Evolutionary conservation across 2,329 filamentous ascomycete species (phyloP).

Genomic region (Tricladium varicosporioides): DNA sequence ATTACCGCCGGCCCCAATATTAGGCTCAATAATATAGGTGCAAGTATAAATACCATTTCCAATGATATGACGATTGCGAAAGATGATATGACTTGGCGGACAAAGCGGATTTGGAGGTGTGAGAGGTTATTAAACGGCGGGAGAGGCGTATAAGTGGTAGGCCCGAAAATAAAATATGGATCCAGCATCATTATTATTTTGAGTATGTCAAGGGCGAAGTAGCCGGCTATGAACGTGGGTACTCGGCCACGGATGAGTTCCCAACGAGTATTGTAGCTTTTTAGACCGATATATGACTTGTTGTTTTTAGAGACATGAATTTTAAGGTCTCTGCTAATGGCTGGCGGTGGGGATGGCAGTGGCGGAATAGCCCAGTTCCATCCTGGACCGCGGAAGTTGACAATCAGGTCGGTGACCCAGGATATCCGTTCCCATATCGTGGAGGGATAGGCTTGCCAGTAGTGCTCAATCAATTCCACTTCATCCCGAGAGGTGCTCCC

Average conservation of each 20-base stretch:
- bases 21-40: constrained; percentile 55
- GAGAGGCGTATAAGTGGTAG: constrained; percentile 43
- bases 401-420: constrained; percentile 56
- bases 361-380: constrained; percentile 57
- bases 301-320: constrained; percentile 34
- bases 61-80: constrained; percentile 59
- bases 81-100: constrained; percentile 56
- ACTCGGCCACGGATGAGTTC: constrained; percentile 47
- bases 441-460: constrained; percentile 59
- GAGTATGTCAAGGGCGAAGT: constrained; percentile 67
- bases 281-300: constrained; percentile 45
- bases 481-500: constrained; percentile 14
- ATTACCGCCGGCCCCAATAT: constrained; percentile 49
- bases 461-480: constrained; percentile 45
- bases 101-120: constrained; percentile 46
- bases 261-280: constrained; percentile 40
- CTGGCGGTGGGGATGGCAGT: constrained; percentile 46
- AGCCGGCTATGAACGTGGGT: constrained; percentile 50
- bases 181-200: constrained; percentile 71
- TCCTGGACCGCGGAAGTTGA: constrained; percentile 54
- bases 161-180: constrained; percentile 68
- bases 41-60: constrained; percentile 56
- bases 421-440: constrained; percentile 48
- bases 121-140: constrained; percentile 44
- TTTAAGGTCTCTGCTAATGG: constrained; percentile 40